phyloP scores from a whole-genome alignment of 1,284 basidiomycete species.

The Leccinum huronense region DNA sequence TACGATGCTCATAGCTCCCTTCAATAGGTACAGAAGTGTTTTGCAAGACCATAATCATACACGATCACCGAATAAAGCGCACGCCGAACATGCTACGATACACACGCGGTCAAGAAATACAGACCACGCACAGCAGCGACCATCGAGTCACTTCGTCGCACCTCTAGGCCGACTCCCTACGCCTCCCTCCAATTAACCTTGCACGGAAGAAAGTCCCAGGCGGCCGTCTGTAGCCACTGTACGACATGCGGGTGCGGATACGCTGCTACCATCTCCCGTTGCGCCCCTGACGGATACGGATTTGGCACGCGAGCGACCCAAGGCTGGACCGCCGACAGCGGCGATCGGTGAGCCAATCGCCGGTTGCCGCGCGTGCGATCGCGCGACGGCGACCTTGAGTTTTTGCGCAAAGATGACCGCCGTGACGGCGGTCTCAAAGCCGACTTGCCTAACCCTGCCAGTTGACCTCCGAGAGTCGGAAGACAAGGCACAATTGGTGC shows the following conservation, averaged over 20 bases:
- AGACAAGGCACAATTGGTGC: not conserved
- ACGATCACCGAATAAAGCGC: not conserved
- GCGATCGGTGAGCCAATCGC: not conserved
- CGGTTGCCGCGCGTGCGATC: slow-evolving; percentile 7
- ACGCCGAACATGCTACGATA: not conserved
- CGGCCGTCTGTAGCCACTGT: slow-evolving; percentile 3
- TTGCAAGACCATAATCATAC: not conserved
- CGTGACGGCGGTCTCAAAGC: slow-evolving; percentile 28
- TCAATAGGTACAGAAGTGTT: not conserved
- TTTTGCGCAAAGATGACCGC: slow-evolving; percentile 26
- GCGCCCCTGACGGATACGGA: slow-evolving; percentile 5
- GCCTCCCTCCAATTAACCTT: not conserved
- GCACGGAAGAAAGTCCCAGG: not conserved
- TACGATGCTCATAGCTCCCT: not conserved
- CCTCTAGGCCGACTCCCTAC: not conserved
- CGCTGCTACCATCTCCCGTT: not conserved
- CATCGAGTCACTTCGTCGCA: not conserved
- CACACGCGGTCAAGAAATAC: not conserved
- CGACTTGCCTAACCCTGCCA: slow-evolving; percentile 14
- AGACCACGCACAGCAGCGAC: slow-evolving; percentile 5
- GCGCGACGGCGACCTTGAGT: slow-evolving; percentile 26
- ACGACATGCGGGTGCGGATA: not conserved
- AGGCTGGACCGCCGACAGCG: not conserved
- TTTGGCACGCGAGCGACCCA: slow-evolving; percentile 7
- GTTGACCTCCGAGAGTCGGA: slow-evolving; percentile 2